A percentile compares a stretch with the other conserved stretches of the same genome.
These are phyloP conservation scores for Lasiodiplodia theobromae DNA, from an alignment of 2,329 filamentous ascomycete species.

Conservation along the genomic window DNA sequence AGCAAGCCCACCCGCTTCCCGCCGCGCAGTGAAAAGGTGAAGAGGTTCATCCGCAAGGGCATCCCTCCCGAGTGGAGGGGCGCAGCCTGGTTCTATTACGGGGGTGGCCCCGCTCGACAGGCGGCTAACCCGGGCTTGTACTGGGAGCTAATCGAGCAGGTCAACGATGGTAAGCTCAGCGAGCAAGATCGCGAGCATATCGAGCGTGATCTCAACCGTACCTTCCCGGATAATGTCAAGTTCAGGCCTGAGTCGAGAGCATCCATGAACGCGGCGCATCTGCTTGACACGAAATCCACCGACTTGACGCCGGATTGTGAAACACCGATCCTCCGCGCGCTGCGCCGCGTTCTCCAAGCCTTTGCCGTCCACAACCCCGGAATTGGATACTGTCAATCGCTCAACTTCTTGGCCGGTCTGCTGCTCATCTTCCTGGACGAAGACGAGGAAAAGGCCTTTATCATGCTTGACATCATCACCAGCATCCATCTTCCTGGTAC, in stretches of 20 bases:
- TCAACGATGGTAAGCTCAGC: constrained; percentile 68
- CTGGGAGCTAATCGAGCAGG: constrained; percentile 69
- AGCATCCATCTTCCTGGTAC: constrained; percentile 87
- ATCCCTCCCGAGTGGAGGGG: constrained; percentile 94
- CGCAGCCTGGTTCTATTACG: constrained; percentile 97
- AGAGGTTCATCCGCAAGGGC: constrained; percentile 89
- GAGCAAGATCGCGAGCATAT: constrained; percentile 86
- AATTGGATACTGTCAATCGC: constrained; percentile 93
- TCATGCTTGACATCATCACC: constrained; percentile 92
- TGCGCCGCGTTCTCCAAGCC: constrained; percentile 85
- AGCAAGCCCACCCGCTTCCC: constrained; percentile 78
- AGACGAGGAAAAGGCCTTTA: constrained; percentile 90
- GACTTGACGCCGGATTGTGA: constrained; percentile 53
- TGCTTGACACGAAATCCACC: constrained; percentile 25
- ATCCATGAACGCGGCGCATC: constrained; percentile 37
- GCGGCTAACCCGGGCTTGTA: constrained; percentile 81
- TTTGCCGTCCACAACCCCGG: constrained; percentile 90
- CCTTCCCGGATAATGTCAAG: constrained; percentile 90
- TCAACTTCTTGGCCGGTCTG: constrained; percentile 93
- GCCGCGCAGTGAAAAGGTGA: constrained; percentile 79
- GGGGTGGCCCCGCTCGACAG: constrained; percentile 81
- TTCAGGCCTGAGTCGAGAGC: constrained; percentile 73
- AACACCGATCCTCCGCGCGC: constrained; percentile 78
- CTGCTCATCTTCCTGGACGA: constrained; percentile 81
- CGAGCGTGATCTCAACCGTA: constrained; percentile 90